A percentile compares a stretch with the other conserved stretches of the same genome.
Conservation (phyloP, 2,329 filamentous ascomycete species). For the Sporothrix inflata region DNA sequence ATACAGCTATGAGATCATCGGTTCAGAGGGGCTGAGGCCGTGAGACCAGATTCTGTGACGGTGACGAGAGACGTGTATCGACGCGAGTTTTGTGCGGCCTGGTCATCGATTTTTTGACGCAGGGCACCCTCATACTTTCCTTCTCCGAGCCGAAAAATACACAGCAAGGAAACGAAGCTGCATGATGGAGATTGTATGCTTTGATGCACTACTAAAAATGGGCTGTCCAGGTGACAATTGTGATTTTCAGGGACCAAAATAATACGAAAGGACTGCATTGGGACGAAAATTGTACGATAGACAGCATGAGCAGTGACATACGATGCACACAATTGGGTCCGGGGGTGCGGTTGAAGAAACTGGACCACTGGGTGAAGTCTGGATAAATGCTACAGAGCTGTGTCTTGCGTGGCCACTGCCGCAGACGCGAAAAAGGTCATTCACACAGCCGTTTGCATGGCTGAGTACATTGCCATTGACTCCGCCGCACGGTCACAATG, state of each 20-base stretch:
- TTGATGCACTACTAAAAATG: background rate
- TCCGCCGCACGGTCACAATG: background rate
- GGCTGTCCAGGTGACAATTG: background rate
- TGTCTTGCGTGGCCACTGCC: background rate
- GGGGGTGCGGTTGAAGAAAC: background rate
- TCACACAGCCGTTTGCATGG: background rate
- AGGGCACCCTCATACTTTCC: background rate
- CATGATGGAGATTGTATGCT: background rate
- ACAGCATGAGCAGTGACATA: background rate
- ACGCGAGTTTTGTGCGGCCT: background rate
- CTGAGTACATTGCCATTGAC: background rate
- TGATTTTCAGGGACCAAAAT: background rate
- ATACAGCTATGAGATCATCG: background rate
- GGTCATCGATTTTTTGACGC: background rate
- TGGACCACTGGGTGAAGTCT: slow-evolving; percentile 11
- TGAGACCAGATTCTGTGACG: too few relatives aligned
- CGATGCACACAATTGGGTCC: background rate
- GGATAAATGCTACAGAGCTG: slow-evolving; percentile 4
- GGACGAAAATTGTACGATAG: background rate
- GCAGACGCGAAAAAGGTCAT: background rate
- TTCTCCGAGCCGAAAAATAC: background rate
- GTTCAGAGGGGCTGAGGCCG: background rate
- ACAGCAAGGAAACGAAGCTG: background rate
- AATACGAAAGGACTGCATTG: background rate
- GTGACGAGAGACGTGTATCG: background rate